These are phyloP conservation scores for Phytophthora litchii DNA, from an alignment of 352 stramenopile genomes.

Conservation along the genomic window DNA sequence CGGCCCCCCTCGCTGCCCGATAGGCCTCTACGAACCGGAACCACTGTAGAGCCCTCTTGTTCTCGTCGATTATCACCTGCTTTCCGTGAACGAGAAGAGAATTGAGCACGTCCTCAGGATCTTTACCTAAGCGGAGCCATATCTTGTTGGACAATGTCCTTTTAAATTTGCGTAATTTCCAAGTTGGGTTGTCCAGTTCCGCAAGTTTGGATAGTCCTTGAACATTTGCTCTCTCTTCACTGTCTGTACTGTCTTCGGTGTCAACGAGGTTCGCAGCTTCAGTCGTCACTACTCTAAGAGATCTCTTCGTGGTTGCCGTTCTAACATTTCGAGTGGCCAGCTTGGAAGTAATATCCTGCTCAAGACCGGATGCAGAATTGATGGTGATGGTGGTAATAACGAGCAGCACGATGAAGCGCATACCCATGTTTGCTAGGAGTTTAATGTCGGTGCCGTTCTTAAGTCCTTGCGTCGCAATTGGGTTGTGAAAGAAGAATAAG, in stretches of 20 bases:
- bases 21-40: slow-evolving; percentile 1
- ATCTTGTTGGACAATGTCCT: background rate
- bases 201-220: background rate
- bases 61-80: background rate
- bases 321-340: too few species aligned
- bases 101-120: background rate
- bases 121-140: background rate
- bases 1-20: background rate
- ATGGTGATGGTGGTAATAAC: too few species aligned
- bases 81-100: background rate
- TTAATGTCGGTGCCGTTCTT: too few species aligned
- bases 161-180: background rate
- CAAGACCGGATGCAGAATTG: too few species aligned
- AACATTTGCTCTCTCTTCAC: slow-evolving; percentile 1
- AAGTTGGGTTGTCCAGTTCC: background rate
- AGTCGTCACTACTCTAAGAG: too few species aligned
- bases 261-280: too few species aligned
- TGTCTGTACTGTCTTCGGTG: slow-evolving; percentile 1
- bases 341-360: too few species aligned
- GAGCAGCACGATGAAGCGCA: too few species aligned
- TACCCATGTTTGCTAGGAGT: too few species aligned
- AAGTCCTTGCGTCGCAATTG: too few species aligned
- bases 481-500: too few species aligned
- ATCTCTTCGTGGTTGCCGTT: too few species aligned
- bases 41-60: background rate